Base-by-base conservation (phyloP, 2,329 filamentous ascomycete genomes). In the Alternaria longipes region DNA sequence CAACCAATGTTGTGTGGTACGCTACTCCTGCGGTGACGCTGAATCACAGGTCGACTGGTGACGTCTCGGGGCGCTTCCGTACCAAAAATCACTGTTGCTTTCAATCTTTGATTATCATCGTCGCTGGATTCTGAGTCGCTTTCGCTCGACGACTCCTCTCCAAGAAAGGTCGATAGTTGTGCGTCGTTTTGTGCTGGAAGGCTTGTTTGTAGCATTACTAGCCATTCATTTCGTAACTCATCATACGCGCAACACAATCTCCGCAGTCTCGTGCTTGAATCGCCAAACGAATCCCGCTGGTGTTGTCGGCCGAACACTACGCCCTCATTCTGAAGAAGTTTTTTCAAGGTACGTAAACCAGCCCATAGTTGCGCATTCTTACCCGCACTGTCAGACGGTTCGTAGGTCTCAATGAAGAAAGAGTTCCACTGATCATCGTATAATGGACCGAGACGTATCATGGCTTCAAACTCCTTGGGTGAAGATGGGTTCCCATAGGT, bases 361-460 rank as follows among this genome's bases (percentile, higher is more conserved):
- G 14, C 40, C 44, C 34, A 30, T 5, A 56, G 16, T 26, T 50
- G 30, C 2, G 8, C 22, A 34, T 41, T 18, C 2, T 22, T 9
- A 24, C 14, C 26, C 14, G 20, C 38, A 1, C 36, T 16, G 6
- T 22, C 5, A 5, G 11, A 2, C 16, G 45, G 30, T 11, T 22
- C 34, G 16, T 47, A 40, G 11, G 14, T 32, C 1, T 41, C 32
- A 11, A 30, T 24, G 22, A 67, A 66, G 32, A 59, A 59, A 8
- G 14, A 8, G 2, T 38, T 45, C 62, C 62, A 68, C 16, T 62
- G 56, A 8, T 56, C 46, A 11, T 64, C 57, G 28, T 68, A 68
- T 24, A 59, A 30, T 0, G 51, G 30, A 11, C 63, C 63, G 8
- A 64, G 38, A 16, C 41, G 42, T 2, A 68, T 36, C 65, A 68